Conservation (phyloP, 768 basidiomycete species). For the Panaeolus cyanescens region DNA sequence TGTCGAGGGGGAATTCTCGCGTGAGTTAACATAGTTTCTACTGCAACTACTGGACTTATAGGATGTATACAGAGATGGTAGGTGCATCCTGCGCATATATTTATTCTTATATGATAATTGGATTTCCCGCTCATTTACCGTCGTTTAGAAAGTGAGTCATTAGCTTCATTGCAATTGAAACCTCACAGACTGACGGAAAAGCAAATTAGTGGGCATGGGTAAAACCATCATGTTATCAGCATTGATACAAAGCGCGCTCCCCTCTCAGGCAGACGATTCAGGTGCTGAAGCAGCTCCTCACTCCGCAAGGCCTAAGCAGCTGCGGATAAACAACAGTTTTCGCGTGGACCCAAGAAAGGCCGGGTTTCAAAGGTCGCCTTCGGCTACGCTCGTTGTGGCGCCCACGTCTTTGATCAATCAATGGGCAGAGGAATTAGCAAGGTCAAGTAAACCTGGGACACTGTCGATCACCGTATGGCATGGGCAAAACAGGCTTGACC, state of each 20-base stretch:
- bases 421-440: conserved; percentile 90
- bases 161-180: not conserved
- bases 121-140: too few species aligned
- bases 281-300: conserved; percentile 3
- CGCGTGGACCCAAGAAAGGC: conserved; percentile 37
- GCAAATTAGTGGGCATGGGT: conserved; percentile 83
- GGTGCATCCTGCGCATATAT: too few species aligned
- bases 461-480: conserved; percentile 81
- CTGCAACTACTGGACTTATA: conserved; percentile 10
- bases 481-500: conserved; percentile 79
- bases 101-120: too few species aligned
- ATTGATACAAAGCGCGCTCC: conserved; percentile 79
- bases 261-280: conserved; percentile 36
- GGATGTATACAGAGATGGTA: conserved; percentile 39
- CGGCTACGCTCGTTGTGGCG: conserved; percentile 87
- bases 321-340: conserved; percentile 67
- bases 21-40: conserved; percentile 40
- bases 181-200: not conserved
- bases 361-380: conserved; percentile 33
- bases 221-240: conserved; percentile 94
- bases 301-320: conserved; percentile 50
- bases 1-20: conserved; percentile 90
- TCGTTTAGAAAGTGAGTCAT: conserved; percentile 55
- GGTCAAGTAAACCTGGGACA: conserved; percentile 74
- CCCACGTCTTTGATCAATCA: conserved; percentile 91